Evolutionary conservation across 257 asterid species (phyloP).

Genomic region (Nyctanthes arbortristis): DNA sequence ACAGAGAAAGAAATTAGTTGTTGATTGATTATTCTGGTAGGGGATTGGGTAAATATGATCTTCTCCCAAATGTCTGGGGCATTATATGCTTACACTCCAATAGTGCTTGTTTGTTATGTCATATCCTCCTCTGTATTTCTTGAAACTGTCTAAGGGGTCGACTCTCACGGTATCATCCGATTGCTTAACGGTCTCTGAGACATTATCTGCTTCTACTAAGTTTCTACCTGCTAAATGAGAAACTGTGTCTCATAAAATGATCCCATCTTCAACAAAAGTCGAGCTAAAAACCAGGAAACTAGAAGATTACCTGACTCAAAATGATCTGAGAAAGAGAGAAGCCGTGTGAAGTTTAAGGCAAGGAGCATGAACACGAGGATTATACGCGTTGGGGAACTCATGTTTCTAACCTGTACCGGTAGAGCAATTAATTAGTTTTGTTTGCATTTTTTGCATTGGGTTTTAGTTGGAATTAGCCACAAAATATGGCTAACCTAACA

Average conservation of each 20-base stretch:
- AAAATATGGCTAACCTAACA: background rate
- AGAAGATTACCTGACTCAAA: conserved; percentile 34
- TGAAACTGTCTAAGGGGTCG: conserved; percentile 64
- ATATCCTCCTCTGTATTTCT: conserved; percentile 83
- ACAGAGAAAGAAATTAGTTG: background rate
- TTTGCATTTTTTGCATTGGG: background rate
- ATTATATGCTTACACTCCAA: conserved; percentile 68
- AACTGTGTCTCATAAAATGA: background rate
- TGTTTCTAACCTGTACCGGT: conserved; percentile 41
- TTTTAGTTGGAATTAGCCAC: background rate
- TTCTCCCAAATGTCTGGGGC: no score
- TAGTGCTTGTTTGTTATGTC: conserved; percentile 72
- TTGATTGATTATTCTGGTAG: no score
- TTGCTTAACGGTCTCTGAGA: conserved; percentile 8
- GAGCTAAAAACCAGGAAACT: background rate
- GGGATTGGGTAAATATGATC: no score
- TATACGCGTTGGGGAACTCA: conserved; percentile 15
- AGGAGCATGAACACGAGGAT: conserved; percentile 26
- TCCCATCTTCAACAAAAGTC: background rate
- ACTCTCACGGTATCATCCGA: conserved; percentile 56
- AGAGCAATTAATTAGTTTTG: background rate
- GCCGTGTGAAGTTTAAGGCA: conserved; percentile 27
- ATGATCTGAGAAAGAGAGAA: conserved; percentile 10
- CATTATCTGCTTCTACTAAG: conserved; percentile 31
- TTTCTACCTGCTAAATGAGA: conserved; percentile 42